Conservation (phyloP, 108 stramenopile species). For the Nitzschia palea region DNA sequence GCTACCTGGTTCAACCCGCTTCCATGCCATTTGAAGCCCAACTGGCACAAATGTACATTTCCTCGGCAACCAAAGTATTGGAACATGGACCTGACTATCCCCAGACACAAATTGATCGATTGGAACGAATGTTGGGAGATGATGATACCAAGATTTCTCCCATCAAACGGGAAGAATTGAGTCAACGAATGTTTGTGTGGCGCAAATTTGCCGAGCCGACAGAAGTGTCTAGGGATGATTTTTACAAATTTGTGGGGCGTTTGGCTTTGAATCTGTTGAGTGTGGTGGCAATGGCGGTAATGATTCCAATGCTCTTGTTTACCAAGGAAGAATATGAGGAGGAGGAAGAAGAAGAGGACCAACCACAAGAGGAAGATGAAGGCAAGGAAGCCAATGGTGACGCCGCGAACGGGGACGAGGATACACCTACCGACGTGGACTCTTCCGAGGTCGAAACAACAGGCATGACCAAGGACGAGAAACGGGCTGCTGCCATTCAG, state of each 20-base stretch:
- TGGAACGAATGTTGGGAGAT: constrained; percentile 13
- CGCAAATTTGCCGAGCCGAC: constrained; percentile 3
- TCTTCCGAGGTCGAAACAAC: not conserved
- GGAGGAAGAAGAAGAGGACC: constrained; percentile 4
- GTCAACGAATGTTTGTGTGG: constrained; percentile 6
- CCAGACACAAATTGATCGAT: constrained; percentile 6
- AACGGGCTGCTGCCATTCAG: not conserved
- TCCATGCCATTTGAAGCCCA: constrained; percentile 6
- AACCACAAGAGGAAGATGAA: not conserved
- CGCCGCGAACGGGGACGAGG: not conserved
- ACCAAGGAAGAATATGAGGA: not conserved
- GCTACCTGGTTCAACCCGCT: not conserved
- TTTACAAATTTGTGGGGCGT: not conserved
- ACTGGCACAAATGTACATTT: not conserved
- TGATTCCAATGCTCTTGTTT: constrained; percentile 12
- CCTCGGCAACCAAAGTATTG: not conserved
- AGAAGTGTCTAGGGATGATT: not conserved
- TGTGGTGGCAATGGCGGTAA: not conserved
- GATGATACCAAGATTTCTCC: not conserved
- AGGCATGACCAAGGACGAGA: constrained; percentile 1
- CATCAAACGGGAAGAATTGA: constrained; percentile 3
- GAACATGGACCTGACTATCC: constrained; percentile 5
- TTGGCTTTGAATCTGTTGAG: constrained; percentile 4
- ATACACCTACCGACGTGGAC: not conserved
- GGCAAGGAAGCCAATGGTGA: not conserved